phyloP scores from a whole-genome alignment of 495 filamentous ascomycete species.

The Thermothielavioides terrestris region DNA sequence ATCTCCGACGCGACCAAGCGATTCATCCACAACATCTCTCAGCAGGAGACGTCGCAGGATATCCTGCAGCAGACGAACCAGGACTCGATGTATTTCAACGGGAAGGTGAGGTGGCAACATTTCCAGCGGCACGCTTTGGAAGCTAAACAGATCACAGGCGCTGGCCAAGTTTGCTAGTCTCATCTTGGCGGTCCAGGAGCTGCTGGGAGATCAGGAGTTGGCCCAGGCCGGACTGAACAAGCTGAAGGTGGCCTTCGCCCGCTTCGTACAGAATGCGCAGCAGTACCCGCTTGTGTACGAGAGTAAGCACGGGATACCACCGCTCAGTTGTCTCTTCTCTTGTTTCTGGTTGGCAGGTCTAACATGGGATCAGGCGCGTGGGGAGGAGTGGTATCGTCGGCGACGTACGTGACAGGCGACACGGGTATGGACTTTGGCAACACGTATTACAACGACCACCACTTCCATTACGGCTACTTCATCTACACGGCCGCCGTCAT shows the following conservation, averaged over 20 bases:
- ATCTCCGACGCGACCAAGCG: slow-evolving; percentile 46
- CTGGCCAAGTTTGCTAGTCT: slow-evolving; percentile 78
- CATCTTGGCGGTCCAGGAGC: slow-evolving; percentile 57
- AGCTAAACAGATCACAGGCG: slow-evolving; percentile 41
- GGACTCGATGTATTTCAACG: slow-evolving; percentile 90
- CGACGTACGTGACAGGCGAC: slow-evolving; percentile 67
- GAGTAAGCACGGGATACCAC: no score
- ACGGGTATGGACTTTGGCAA: slow-evolving; percentile 71
- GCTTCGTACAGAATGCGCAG: slow-evolving; percentile 70
- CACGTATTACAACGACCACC: slow-evolving; percentile 88
- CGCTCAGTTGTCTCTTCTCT: neutral
- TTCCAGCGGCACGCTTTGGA: no score
- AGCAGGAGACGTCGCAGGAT: slow-evolving; percentile 62
- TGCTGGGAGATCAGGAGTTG: slow-evolving; percentile 51
- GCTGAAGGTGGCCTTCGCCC: slow-evolving; percentile 67
- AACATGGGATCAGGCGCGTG: slow-evolving; percentile 41
- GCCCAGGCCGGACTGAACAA: slow-evolving; percentile 54
- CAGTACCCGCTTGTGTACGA: slow-evolving; percentile 75
- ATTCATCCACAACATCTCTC: slow-evolving; percentile 49
- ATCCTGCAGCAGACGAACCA: slow-evolving; percentile 62
- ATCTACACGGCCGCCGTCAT: slow-evolving; percentile 84
- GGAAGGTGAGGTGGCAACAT: slow-evolving; percentile 49
- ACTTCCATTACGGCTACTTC: slow-evolving; percentile 90
- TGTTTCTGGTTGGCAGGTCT: neutral
- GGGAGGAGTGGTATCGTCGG: slow-evolving; percentile 78